phyloP scores from a whole-genome alignment of 768 basidiomycete genomes.

The Epithele typhae region DNA sequence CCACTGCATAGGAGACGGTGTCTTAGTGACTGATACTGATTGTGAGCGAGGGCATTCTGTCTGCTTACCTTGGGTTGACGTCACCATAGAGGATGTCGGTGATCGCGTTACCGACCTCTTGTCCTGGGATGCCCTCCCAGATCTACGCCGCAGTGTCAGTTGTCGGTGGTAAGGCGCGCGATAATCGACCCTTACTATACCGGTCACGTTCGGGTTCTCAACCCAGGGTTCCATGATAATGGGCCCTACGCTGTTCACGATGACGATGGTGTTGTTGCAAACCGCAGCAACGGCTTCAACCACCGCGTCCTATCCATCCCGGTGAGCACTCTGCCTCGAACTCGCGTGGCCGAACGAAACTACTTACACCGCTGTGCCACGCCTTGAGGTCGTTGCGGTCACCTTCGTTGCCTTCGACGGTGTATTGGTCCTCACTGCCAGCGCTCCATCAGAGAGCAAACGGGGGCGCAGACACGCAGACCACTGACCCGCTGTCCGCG shows the following conservation, averaged over 20 bases:
- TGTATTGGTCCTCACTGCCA: constrained; percentile 27
- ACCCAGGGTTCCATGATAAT: constrained; percentile 44
- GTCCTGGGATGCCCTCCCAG: constrained; percentile 39
- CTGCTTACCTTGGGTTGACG: constrained; percentile 42
- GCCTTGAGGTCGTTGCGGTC: constrained; percentile 27
- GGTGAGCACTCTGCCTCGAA: neutral
- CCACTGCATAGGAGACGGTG: constrained; percentile 25
- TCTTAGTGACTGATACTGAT: no score
- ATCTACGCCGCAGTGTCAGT: no score
- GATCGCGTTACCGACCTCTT: constrained; percentile 40
- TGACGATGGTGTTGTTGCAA: constrained; percentile 61
- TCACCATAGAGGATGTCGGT: constrained; percentile 46
- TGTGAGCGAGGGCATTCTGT: no score
- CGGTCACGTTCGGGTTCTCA: constrained; percentile 37
- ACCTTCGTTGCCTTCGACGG: constrained; percentile 30
- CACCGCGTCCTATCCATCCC: constrained; percentile 19
- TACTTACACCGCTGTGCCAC: constrained; percentile 24
- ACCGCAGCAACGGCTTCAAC: constrained; percentile 47
- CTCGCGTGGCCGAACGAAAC: no score
- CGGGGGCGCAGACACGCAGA: neutral
- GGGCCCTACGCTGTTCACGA: constrained; percentile 63
- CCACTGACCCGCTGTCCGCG: constrained; percentile 26
- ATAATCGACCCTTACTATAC: constrained; percentile 6
- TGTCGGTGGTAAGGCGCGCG: constrained; percentile 38
- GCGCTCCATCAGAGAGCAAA: no score